phyloP scores from a whole-genome alignment of 2,329 filamentous ascomycete species.

The Lecanicillium sp. region DNA sequence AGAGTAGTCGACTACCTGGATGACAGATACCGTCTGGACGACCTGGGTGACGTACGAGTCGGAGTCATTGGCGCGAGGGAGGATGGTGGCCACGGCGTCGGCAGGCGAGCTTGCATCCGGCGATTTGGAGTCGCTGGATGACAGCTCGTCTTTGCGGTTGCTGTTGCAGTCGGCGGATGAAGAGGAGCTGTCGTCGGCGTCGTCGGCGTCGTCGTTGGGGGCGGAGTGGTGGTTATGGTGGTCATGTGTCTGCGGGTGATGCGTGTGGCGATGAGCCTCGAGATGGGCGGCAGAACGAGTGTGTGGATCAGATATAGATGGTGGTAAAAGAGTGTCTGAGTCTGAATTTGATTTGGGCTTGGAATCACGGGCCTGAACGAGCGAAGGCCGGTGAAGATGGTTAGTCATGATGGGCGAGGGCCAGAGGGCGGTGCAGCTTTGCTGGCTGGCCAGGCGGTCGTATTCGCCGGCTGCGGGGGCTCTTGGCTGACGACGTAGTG shows the following conservation, averaged over 20 bases:
- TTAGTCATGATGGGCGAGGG: constrained; percentile 29
- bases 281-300: constrained; percentile 21
- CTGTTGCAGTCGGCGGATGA: neutral
- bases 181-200: constrained; percentile 8
- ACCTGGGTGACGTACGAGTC: constrained; percentile 36
- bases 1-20: constrained; percentile 44
- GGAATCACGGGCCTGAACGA: constrained; percentile 30
- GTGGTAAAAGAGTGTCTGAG: constrained; percentile 7
- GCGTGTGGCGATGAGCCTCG: constrained; percentile 18
- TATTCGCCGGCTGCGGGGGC: constrained; percentile 17
- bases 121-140: constrained; percentile 13
- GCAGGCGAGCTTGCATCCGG: constrained; percentile 17
- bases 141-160: constrained; percentile 7
- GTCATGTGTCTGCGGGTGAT: constrained; percentile 15
- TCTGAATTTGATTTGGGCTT: too few species aligned
- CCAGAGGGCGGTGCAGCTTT: constrained; percentile 18
- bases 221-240: constrained; percentile 23
- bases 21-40: constrained; percentile 49
- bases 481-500: constrained; percentile 16
- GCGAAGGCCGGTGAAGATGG: constrained; percentile 30
- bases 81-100: constrained; percentile 16
- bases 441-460: constrained; percentile 13
- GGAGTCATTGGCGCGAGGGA: constrained; percentile 4
- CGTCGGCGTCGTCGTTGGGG: constrained; percentile 19
- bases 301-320: constrained; percentile 21